Base-by-base conservation (phyloP, 805 yeast genomes). In the Cyberlindnera mycetangii region DNA sequence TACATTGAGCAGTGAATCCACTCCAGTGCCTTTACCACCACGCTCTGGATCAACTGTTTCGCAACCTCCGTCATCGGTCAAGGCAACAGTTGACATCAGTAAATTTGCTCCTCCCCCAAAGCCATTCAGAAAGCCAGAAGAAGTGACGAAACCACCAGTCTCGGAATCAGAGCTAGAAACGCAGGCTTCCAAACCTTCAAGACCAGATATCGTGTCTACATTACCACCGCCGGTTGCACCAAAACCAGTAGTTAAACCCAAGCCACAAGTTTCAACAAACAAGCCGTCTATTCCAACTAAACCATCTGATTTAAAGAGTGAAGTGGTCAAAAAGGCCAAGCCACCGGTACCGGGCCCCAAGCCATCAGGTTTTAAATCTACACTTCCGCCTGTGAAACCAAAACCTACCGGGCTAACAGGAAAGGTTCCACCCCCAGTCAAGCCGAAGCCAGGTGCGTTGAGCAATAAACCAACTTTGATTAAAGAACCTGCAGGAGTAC, bases 61-160 rank as follows among this genome's bases (percentile, higher is more conserved):
- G 17, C 21, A 24, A 12, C 37, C 34, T 5, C 37, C 45, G 14
- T 20, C 33, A 11, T 10, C 35, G 19, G n/a, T n/a, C n/a, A 39
- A 37, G 7, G 45, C 47, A 11, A 20, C 44, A 21, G 38, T 39
- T 19, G 47, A 43, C 28, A 12, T 44, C 14, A 36, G 35, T 14
- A 43, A 48, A 19, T 49, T 50, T 39, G 50, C 49, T 7, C 54
- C 55, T 34, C 59, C 60, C 10, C 59, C 60, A 33, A 54, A 49
- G 38, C 61, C 60, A 19, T 52, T 47, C 39, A 39, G 42, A 18
- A 48, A 28, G 16, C 31, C 37, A n/a, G 42, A 38, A 7, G 47
- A 43, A 24, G 24, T 20, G n/a, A 5, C 20, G 8, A 14, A 25
- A 20, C 24, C 34, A 7, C 19, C 10, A 9, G 15, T 16, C n/a